Evolutionary conservation across 2,329 filamentous ascomycete species (phyloP).

Genomic region (Neofusicoccum kwambonambiense): DNA sequence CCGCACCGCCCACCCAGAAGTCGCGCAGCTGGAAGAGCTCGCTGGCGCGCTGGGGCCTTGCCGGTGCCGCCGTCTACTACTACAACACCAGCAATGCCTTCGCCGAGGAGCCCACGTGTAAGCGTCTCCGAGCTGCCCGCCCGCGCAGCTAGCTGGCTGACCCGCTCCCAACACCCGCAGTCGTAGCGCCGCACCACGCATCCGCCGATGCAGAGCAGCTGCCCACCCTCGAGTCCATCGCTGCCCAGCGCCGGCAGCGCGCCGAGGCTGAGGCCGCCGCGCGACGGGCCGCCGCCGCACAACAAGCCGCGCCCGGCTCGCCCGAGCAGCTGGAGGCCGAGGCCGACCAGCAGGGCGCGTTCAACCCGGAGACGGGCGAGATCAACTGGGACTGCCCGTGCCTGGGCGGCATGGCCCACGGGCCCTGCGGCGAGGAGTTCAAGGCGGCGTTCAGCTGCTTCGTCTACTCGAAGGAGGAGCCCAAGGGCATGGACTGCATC

Average conservation of each 20-base stretch:
- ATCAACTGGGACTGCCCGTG: slow-evolving; percentile 99
- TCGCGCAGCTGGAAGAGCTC: slow-evolving; percentile 80
- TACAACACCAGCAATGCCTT: slow-evolving; percentile 91
- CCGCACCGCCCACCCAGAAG: slow-evolving; percentile 60
- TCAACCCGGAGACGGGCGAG: slow-evolving; percentile 97
- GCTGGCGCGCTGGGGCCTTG: slow-evolving; percentile 70
- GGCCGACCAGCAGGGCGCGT: slow-evolving; percentile 83
- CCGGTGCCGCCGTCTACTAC: slow-evolving; percentile 78
- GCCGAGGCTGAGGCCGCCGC: slow-evolving; percentile 25
- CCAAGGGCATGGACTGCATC: slow-evolving; percentile 96
- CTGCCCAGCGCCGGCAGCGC: slow-evolving; percentile 40
- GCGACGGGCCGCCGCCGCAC: slow-evolving; percentile 18
- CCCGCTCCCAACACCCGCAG: background rate
- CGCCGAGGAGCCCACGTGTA: slow-evolving; percentile 76
- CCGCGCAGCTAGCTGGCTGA: background rate
- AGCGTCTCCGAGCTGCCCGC: background rate
- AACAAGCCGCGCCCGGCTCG: slow-evolving; percentile 27
- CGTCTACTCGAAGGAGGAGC: slow-evolving; percentile 90
- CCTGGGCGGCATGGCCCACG: slow-evolving; percentile 93
- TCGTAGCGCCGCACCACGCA: slow-evolving; percentile 39
- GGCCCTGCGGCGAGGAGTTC: slow-evolving; percentile 94
- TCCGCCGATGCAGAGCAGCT: slow-evolving; percentile 39
- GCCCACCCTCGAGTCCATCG: slow-evolving; percentile 46
- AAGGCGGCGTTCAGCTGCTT: slow-evolving; percentile 97
- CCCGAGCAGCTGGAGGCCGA: slow-evolving; percentile 71